Percentiles rank a stretch among this genome's conserved stretches.
Evolutionary conservation across 129 eudicot genomes (phyloP).

Genomic region (Solidago caesia): DNA sequence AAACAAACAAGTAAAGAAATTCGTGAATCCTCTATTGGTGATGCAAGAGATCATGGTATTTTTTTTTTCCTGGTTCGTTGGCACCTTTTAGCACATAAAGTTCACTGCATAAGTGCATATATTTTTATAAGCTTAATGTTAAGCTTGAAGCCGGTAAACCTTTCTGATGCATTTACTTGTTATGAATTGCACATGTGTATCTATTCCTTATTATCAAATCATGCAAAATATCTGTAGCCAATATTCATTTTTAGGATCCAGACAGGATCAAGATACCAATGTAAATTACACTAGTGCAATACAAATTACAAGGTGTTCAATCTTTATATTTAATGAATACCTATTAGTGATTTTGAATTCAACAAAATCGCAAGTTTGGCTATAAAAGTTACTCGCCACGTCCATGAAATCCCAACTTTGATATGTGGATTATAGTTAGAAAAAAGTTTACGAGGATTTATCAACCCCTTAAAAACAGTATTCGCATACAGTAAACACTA

Average conservation of each 20-base stretch:
- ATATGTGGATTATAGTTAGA: neutral
- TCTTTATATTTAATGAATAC: no score
- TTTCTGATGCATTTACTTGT: neutral
- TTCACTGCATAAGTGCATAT: neutral
- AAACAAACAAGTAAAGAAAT: constrained; percentile 34
- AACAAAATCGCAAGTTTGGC: no score
- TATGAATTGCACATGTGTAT: neutral
- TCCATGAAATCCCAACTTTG: constrained; percentile 11
- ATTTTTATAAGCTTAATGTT: neutral
- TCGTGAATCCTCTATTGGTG: constrained; percentile 28
- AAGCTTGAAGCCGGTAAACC: neutral
- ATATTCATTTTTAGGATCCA: constrained; percentile 6
- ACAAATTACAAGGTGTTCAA: no score
- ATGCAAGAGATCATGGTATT: constrained; percentile 43
- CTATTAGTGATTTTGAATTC: no score
- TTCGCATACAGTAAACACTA: neutral
- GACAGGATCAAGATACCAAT: no score
- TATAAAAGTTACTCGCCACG: neutral
- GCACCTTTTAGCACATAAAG: neutral
- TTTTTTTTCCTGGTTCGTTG: neutral
- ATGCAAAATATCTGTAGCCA: neutral
- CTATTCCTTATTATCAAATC: neutral
- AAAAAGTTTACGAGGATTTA: neutral
- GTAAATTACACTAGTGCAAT: no score
- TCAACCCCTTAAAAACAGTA: neutral